Percentiles rank a stretch among this genome's conserved stretches.
Conservation (phyloP, 2,329 filamentous ascomycete genomes). For the Microdochium nivale region DNA sequence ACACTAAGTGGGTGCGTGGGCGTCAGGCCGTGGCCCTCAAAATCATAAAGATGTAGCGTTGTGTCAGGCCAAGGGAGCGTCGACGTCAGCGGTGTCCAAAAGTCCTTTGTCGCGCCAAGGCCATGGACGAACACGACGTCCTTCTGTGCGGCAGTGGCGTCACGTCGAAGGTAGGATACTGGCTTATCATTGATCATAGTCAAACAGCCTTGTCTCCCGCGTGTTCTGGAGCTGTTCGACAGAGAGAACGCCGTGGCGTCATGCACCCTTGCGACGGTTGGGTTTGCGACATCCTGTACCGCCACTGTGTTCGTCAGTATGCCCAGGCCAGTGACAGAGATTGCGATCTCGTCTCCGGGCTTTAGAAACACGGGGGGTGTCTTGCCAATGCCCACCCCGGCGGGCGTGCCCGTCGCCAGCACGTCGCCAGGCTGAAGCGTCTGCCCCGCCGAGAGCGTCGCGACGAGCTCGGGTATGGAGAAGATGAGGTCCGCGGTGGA, state of each 20-base stretch:
- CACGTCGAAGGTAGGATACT: neutral
- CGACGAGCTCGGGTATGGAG: slow-evolving; percentile 17
- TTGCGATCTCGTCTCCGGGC: slow-evolving; percentile 8
- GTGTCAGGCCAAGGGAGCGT: slow-evolving; percentile 18
- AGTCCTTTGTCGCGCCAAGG: slow-evolving; percentile 36
- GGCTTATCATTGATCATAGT: neutral
- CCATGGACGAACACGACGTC: slow-evolving; percentile 44
- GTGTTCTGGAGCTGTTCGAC: neutral
- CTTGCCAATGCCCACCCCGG: slow-evolving; percentile 12
- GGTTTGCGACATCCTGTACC: slow-evolving; percentile 11
- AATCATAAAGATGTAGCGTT: slow-evolving; percentile 35
- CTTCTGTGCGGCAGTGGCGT: slow-evolving; percentile 8
- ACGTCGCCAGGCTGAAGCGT: slow-evolving; percentile 16
- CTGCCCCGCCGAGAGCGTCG: slow-evolving; percentile 14
- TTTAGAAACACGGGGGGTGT: slow-evolving; percentile 6
- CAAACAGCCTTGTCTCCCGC: neutral
- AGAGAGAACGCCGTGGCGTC: neutral
- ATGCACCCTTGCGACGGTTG: slow-evolving; percentile 7
- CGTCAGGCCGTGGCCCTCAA: slow-evolving; percentile 47
- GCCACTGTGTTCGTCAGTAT: slow-evolving; percentile 11
- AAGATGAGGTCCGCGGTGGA: slow-evolving; percentile 15
- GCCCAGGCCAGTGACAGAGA: slow-evolving; percentile 8
- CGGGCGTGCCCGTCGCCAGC: slow-evolving; percentile 17
- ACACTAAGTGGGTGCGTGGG: slow-evolving; percentile 35
- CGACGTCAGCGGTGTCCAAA: slow-evolving; percentile 34